Evolutionary conservation across 257 asterid genomes (phyloP).

Genomic region (Fraxinus excelsior): DNA sequence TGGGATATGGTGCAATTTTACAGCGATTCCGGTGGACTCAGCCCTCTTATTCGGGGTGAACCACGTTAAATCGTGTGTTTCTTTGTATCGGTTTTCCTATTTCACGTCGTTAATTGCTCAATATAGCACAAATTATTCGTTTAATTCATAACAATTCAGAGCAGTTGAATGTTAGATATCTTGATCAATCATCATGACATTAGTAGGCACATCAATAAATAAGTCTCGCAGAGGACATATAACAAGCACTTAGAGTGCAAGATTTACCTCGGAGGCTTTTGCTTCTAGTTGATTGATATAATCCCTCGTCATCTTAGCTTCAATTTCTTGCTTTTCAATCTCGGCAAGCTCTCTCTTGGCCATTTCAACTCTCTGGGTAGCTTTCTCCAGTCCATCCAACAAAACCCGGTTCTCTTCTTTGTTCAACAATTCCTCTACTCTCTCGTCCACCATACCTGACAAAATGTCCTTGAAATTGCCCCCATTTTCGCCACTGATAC

Average conservation of each 20-base stretch:
- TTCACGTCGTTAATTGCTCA: not conserved
- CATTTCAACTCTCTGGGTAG: conserved; percentile 69
- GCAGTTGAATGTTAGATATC: too few relatives aligned
- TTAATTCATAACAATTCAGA: too few relatives aligned
- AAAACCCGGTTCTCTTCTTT: conserved; percentile 79
- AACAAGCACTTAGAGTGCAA: not conserved
- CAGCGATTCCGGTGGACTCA: not conserved
- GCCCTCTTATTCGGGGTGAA: not conserved
- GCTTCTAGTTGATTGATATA: conserved; percentile 72
- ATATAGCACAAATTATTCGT: too few relatives aligned
- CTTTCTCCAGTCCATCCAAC: conserved; percentile 79
- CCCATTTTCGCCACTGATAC: conserved; percentile 24
- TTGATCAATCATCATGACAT: too few relatives aligned
- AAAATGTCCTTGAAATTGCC: conserved; percentile 53
- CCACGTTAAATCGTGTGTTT: not conserved
- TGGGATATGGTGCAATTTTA: not conserved
- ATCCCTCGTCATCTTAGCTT: conserved; percentile 56
- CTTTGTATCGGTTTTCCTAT: not conserved
- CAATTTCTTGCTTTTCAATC: conserved; percentile 78
- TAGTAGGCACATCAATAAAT: not conserved
- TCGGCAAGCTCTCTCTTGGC: conserved; percentile 78
- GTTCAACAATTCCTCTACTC: conserved; percentile 63
- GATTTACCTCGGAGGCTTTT: conserved; percentile 69
- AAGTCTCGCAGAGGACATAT: not conserved
- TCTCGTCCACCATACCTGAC: conserved; percentile 72